Evolutionary conservation across 495 filamentous ascomycete species (phyloP), one percentile per base, ranked within the genome.

Genomic region (Aspergillus conjunctus): DNA sequence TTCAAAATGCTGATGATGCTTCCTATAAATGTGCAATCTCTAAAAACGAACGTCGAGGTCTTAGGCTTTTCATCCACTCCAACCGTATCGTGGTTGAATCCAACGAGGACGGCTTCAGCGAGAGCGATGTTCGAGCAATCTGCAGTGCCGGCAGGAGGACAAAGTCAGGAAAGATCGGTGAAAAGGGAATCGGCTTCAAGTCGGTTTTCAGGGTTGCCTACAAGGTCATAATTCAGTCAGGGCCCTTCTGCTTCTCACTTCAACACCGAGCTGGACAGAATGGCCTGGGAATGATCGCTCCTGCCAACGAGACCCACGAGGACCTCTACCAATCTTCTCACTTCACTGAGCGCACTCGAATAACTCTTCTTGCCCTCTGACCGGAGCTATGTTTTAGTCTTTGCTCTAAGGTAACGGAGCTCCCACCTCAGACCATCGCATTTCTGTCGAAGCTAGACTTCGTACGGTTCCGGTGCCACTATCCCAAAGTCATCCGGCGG

Each of bases 71-170:
- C 9, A 11, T 58, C n/a, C 17, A 39, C 18, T 14, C 10, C 5
- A 11, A 50, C 31, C 55, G 44, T 15, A 50, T 50, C 10, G 26
- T 46, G 11, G 32, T 50, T 11, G 55, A 58, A 0, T 58, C 55
- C 30, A 58, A 58, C 45, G 31, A 30, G 11, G 54, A 58, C 39
- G 55, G 44, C 31, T 46, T 58, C 32, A 18, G 50, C 43, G 55
- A 58, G 46, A 37, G 55, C 55, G n/a, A 58, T 51, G 41, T 58
- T 46, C 55, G 55, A 7, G 44, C 55, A 20, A 58, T 58, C 46
- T 58, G 55, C 41, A 58, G 31, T 18, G 44, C 55, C n/a, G 44
- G 44, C 7, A 58, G 20, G 12, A 12, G 18, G 17, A 11, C 8
- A 18, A 58, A 50, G 55, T 9, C 45, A 20, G 55, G 55, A 14